Percentiles rank a stretch among this genome's conserved stretches.
phyloP scores from a whole-genome alignment of 2,329 filamentous ascomycete species.

The Exophiala viscosa region DNA sequence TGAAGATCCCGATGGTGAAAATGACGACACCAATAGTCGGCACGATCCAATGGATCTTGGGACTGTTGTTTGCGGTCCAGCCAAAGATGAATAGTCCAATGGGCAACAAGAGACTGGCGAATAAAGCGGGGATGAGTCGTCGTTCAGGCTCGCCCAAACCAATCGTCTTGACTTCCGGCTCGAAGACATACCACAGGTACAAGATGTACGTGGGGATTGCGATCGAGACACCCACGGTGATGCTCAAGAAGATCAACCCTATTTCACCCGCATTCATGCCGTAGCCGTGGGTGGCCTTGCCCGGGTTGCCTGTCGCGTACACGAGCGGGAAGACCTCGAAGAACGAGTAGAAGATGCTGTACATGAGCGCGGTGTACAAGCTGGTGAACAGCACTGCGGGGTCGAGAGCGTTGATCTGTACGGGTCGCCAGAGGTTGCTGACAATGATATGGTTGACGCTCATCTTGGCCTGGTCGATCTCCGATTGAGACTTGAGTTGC shows the following conservation, averaged over 20 bases:
- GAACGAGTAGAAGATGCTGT: conserved; percentile 48
- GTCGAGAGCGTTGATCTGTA: conserved; percentile 57
- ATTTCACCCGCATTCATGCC: conserved; percentile 56
- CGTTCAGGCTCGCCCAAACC: conserved; percentile 50
- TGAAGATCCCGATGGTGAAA: conserved; percentile 37
- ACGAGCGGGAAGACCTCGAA: conserved; percentile 67
- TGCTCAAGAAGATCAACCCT: conserved; percentile 59
- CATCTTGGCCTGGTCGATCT: conserved; percentile 59
- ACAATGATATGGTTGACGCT: conserved; percentile 40
- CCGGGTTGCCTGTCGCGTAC: conserved; percentile 44
- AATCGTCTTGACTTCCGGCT: conserved; percentile 44
- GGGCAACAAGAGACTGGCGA: conserved; percentile 49
- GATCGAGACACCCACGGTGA: conserved; percentile 55
- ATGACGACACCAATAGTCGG: conserved; percentile 40
- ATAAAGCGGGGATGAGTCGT: conserved; percentile 51
- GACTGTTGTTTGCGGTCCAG: conserved; percentile 28
- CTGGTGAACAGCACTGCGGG: conserved; percentile 61
- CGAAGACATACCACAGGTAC: conserved; percentile 52
- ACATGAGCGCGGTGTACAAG: conserved; percentile 60
- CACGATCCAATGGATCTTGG: conserved; percentile 39
- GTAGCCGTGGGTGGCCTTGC: conserved; percentile 48
- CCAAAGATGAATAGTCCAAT: conserved; percentile 57
- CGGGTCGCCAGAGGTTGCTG: conserved; percentile 59
- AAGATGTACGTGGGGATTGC: conserved; percentile 48
- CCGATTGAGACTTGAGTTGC: conserved; percentile 58